Percentiles rank a stretch among this genome's conserved stretches.
phyloP scores from a whole-genome alignment of 108 stramenopile genomes.

The Cyclotella distinguenda region DNA sequence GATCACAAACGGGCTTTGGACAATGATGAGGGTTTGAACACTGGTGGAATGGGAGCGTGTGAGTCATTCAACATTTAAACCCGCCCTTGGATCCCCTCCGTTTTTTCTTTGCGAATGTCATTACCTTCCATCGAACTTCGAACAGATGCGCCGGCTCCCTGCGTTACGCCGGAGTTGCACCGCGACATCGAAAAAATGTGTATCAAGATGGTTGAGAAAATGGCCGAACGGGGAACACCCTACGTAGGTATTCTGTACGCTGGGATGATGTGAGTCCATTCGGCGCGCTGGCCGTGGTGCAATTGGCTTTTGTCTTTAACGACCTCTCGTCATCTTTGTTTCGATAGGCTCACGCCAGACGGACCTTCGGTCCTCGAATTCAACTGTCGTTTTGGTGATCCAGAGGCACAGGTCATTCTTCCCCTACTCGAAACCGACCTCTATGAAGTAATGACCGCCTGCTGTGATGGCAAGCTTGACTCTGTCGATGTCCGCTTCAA shows the following conservation, averaged over 20 bases:
- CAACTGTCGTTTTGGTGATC: slow-evolving; percentile 99
- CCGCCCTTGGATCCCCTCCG: too few relatives aligned
- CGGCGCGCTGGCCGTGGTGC: not conserved
- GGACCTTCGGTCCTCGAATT: slow-evolving; percentile 95
- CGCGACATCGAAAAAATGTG: slow-evolving; percentile 90
- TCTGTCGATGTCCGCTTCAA: slow-evolving; percentile 81
- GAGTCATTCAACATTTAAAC: too few relatives aligned
- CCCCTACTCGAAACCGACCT: slow-evolving; percentile 94
- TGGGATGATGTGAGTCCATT: slow-evolving; percentile 92
- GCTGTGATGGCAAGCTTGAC: slow-evolving; percentile 87
- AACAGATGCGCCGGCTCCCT: slow-evolving; percentile 97
- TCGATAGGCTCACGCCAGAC: slow-evolving; percentile 74
- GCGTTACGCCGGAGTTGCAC: slow-evolving; percentile 88
- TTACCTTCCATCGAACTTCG: too few relatives aligned
- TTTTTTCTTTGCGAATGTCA: too few relatives aligned
- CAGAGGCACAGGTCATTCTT: slow-evolving; percentile 98
- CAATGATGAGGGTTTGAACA: slow-evolving; percentile 96
- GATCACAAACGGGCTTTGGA: slow-evolving; percentile 99
- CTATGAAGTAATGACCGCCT: slow-evolving; percentile 92
- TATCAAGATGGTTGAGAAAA: slow-evolving; percentile 89
- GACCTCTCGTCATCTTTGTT: not conserved
- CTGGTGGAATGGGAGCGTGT: slow-evolving; percentile 99
- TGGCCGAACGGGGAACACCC: slow-evolving; percentile 94
- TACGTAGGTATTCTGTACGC: slow-evolving; percentile 97
- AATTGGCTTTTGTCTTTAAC: not conserved